These are phyloP conservation scores for Mycena vitilis DNA, from an alignment of 768 basidiomycete species.

Conservation along the genomic window DNA sequence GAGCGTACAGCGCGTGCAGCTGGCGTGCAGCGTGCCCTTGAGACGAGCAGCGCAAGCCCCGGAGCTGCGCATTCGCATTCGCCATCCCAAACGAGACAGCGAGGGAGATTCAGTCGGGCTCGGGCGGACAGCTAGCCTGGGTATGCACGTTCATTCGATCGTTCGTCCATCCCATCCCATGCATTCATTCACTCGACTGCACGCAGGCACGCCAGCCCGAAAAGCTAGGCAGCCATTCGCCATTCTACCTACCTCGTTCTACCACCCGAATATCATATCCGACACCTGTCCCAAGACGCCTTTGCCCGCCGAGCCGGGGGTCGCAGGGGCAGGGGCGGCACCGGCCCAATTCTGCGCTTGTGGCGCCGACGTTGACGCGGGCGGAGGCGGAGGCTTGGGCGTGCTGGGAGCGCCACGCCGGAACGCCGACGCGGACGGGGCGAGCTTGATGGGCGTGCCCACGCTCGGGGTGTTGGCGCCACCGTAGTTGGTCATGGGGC, in stretches of 20 bases:
- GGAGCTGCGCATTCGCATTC: too few species aligned
- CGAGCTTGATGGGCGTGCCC: constrained; percentile 79
- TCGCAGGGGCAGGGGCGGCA: neutral
- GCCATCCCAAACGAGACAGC: too few species aligned
- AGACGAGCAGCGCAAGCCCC: too few species aligned
- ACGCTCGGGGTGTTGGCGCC: constrained; percentile 48
- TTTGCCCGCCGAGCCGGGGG: constrained; percentile 51
- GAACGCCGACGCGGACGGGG: constrained; percentile 80
- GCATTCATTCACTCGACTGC: constrained; percentile 6
- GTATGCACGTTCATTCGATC: too few species aligned
- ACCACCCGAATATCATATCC: constrained; percentile 88
- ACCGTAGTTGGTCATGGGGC: constrained; percentile 32
- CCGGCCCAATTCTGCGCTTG: constrained; percentile 34
- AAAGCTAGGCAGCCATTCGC: neutral
- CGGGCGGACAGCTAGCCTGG: too few species aligned
- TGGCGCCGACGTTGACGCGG: constrained; percentile 26
- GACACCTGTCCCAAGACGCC: constrained; percentile 79
- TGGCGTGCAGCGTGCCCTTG: too few species aligned
- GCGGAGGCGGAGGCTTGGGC: constrained; percentile 11
- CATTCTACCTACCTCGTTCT: constrained; percentile 35
- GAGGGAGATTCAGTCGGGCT: too few species aligned
- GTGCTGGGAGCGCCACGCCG: constrained; percentile 51
- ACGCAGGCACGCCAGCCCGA: neutral
- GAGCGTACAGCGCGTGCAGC: too few species aligned
- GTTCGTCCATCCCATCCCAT: neutral